Conservation (phyloP, 768 basidiomycete genomes). For the Boletus edulis region DNA sequence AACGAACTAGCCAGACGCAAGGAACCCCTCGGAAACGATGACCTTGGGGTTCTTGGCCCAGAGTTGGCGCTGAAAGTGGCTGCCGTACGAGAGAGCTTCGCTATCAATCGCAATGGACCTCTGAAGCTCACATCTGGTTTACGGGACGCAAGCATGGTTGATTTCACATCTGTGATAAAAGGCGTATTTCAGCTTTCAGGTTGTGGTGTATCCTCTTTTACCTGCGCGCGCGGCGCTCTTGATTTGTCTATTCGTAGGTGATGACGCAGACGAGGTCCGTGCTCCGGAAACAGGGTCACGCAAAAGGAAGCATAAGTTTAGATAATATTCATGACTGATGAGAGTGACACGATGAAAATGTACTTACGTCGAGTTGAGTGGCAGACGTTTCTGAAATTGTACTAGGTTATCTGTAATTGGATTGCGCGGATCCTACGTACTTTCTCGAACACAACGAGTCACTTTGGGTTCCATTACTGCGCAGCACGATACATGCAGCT, state of each 20-base stretch:
- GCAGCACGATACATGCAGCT: slow-evolving; percentile 7
- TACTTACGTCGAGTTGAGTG: slow-evolving; percentile 7
- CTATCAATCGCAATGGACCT: accelerated
- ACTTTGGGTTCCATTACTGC: not conserved
- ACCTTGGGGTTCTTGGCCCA: slow-evolving; percentile 13
- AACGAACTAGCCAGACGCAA: slow-evolving; percentile 15
- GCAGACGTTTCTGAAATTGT: not conserved
- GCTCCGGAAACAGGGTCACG: too few relatives aligned
- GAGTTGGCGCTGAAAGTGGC: slow-evolving; percentile 20
- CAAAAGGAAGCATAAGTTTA: not conserved
- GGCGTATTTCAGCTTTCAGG: slow-evolving; percentile 7
- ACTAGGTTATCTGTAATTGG: slow-evolving; percentile 2
- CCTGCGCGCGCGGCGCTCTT: not conserved
- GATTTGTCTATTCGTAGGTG: not conserved
- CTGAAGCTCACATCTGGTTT: not conserved
- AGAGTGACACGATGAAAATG: not conserved
- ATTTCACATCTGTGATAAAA: slow-evolving; percentile 16
- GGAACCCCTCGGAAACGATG: slow-evolving; percentile 16
- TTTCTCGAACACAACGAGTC: not conserved
- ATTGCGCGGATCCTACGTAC: not conserved
- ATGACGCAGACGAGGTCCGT: not conserved
- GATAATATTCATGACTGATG: not conserved
- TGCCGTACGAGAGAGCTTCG: slow-evolving; percentile 20
- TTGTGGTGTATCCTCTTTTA: not conserved
- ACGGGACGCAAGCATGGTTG: slow-evolving; percentile 1